These are phyloP conservation scores for Neotropicomus parvogracilis DNA, from an alignment of 1,284 basidiomycete genomes.

Conservation along the genomic window DNA sequence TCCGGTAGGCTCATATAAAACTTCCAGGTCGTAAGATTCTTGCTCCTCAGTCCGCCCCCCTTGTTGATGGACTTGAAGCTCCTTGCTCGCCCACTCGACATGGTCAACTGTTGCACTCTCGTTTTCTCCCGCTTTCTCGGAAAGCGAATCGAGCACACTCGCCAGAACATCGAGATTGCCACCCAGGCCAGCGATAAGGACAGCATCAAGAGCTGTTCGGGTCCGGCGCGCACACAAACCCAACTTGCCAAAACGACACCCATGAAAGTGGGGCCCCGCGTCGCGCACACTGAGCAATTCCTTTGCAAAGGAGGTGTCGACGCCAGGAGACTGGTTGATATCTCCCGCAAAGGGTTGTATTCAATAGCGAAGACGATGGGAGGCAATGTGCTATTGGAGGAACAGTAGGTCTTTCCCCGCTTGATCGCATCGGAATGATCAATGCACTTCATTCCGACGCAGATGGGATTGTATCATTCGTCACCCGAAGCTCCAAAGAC, in stretches of 20 bases:
- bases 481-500: slow-evolving; percentile 29
- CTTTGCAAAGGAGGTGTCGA: slow-evolving; percentile 37
- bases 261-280: slow-evolving; percentile 32
- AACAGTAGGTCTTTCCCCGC: slow-evolving; percentile 27
- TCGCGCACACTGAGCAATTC: slow-evolving; percentile 35
- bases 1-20: slow-evolving; percentile 25
- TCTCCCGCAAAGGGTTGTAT: slow-evolving; percentile 35
- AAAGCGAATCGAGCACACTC: slow-evolving; percentile 21
- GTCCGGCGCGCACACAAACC: slow-evolving; percentile 33
- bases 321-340: slow-evolving; percentile 31
- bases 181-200: slow-evolving; percentile 25
- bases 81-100: slow-evolving; percentile 22
- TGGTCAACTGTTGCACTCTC: slow-evolving; percentile 27
- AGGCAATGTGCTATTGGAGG: slow-evolving; percentile 36
- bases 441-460: slow-evolving; percentile 13
- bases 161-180: slow-evolving; percentile 23
- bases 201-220: slow-evolving; percentile 35
- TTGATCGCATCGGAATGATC: slow-evolving; percentile 21
- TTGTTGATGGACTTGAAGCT: slow-evolving; percentile 28
- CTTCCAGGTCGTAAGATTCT: slow-evolving; percentile 3
- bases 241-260: slow-evolving; percentile 22
- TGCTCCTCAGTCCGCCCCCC: slow-evolving; percentile 12
- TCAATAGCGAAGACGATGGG: slow-evolving; percentile 34
- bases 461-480: slow-evolving; percentile 38
- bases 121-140: slow-evolving; percentile 22